Conservation (phyloP, 1,284 basidiomycete species). For the Trichosporon coremiiforme region DNA sequence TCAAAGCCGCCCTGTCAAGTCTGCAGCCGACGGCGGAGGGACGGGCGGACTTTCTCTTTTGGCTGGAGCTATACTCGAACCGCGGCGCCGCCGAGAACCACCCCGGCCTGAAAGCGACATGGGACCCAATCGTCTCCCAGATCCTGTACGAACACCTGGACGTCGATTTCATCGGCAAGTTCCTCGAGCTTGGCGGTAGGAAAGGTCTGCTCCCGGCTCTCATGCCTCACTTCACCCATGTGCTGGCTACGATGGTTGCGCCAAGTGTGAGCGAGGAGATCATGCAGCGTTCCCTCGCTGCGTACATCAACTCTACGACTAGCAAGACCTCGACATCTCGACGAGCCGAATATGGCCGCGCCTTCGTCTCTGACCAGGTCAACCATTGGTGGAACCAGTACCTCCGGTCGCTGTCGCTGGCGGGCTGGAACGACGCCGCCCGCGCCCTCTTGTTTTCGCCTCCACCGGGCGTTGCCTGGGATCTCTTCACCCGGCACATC, state of each 20-base stretch:
- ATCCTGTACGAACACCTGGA: conserved; percentile 31
- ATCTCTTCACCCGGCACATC: conserved; percentile 29
- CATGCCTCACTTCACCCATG: conserved; percentile 34
- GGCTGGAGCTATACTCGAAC: conserved; percentile 48
- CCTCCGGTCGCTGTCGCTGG: conserved; percentile 33
- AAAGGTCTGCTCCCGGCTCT: conserved; percentile 45
- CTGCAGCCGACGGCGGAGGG: conserved; percentile 24
- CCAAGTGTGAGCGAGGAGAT: conserved; percentile 31
- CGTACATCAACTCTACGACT: conserved; percentile 34
- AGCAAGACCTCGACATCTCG: conserved; percentile 32
- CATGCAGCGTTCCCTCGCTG: conserved; percentile 25
- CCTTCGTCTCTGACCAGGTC: conserved; percentile 29
- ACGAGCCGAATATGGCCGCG: conserved; percentile 26
- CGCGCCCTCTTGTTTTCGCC: conserved; percentile 31
- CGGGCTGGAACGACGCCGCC: conserved; percentile 39
- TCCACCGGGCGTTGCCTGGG: conserved; percentile 31
- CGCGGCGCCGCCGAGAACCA: conserved; percentile 38
- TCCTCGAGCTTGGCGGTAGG: conserved; percentile 34
- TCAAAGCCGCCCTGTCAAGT: conserved; percentile 34
- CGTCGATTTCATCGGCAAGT: conserved; percentile 36
- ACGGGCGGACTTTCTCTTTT: conserved; percentile 37
- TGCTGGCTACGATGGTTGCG: conserved; percentile 33
- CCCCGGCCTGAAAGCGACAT: conserved; percentile 35
- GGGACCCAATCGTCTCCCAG: conserved; percentile 38
- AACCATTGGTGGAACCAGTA: conserved; percentile 40